Evolutionary conservation across 257 asterid species (phyloP).

Genomic region (Paulownia fortunei): DNA sequence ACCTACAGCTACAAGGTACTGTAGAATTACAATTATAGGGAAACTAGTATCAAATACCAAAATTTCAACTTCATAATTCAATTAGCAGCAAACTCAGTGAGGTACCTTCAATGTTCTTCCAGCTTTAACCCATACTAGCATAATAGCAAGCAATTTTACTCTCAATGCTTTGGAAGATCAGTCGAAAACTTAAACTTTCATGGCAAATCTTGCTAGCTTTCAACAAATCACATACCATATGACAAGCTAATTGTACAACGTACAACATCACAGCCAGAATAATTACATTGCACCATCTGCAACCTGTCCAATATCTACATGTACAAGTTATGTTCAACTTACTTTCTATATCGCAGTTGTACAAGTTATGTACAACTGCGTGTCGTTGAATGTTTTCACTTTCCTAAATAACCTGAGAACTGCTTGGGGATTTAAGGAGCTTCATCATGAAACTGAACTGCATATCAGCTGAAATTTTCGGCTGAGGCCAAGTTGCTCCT

Average conservation of each 20-base stretch:
- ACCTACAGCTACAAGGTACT: too few relatives aligned
- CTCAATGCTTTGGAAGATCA: background rate
- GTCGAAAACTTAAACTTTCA: background rate
- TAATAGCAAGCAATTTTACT: too few relatives aligned
- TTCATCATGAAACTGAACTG: constrained; percentile 88
- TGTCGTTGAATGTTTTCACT: background rate
- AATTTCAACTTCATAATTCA: background rate
- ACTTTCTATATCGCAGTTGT: background rate
- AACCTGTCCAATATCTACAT: constrained; percentile 22
- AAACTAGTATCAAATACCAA: background rate
- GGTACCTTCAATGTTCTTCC: too few relatives aligned
- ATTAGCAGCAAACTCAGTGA: too few relatives aligned
- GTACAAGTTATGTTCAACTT: constrained; percentile 12
- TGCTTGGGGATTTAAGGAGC: constrained; percentile 47
- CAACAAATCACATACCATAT: background rate
- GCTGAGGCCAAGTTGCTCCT: constrained; percentile 93
- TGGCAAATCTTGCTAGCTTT: background rate
- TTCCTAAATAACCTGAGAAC: constrained; percentile 4
- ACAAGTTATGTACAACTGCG: too few relatives aligned
- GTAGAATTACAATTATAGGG: too few relatives aligned
- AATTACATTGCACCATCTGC: constrained; percentile 4
- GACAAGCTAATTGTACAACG: background rate
- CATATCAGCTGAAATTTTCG: constrained; percentile 64
- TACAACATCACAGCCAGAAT: constrained; percentile 34
- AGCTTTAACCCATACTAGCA: too few relatives aligned